Base-by-base conservation (phyloP, 257 asterid species). In the Eustoma russellianum region DNA sequence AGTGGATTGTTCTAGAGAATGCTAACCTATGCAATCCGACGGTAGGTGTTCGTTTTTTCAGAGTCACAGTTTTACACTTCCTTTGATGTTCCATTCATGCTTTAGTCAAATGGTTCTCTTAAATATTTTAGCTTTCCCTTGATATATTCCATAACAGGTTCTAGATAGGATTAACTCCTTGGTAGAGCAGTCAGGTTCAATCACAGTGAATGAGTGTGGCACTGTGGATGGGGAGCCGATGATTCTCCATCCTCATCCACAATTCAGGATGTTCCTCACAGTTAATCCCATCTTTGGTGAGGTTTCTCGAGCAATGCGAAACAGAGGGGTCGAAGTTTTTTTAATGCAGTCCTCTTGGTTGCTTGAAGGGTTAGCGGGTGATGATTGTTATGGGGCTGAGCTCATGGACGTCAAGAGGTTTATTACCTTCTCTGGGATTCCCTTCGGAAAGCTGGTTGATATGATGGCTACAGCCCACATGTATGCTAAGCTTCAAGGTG, bases 21-120 rank as follows among this genome's bases (percentile, higher is more conserved):
- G 99, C 99, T 17, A 92, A 92, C 74, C 93, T 92, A 65, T 92
- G 99, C 82, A 92, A 88, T 67, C 97, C 99, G 52, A 92, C 97
- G 94, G 99, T 91, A 28, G 18, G 11, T 11, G 11, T 38, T 38
- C 43, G 9, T 38, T 5, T 38, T 24, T 24, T 24, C 30, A 24
- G 30, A 24, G 30, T 1, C 30, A 4, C 30, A 50, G 41, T 53
- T 62, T 65, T 34, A 11, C 53, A 24, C 24, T 1, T 60, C 15
- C 14, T 43, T 53, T 10, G 17, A 33, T 33, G 43, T 38, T 7
- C 7, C 1, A 7, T 8, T 38, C 43, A 2, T 38, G 43, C 3
- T 38, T 38, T 11, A 38, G 9, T 38, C 12, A 38, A 38, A 46
- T 48, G 38, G 41, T 15, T n/a, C n/a, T n/a, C n/a, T n/a, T 15